Evolutionary conservation across 2,329 filamentous ascomycete genomes (phyloP).

Genomic region (Ophiostoma sp.): DNA sequence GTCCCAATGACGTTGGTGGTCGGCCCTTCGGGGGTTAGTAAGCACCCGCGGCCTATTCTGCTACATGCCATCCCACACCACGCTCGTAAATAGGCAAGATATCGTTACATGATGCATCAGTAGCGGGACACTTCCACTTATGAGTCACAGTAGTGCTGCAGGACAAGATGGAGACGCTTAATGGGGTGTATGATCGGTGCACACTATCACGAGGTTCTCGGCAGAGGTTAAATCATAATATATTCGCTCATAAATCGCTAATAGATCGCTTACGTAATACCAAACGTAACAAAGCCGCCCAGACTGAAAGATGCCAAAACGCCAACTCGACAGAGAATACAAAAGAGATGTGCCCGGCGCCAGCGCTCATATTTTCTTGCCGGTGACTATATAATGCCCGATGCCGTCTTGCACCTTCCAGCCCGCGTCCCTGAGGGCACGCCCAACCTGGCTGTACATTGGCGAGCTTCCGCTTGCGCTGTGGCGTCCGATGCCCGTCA

Average conservation of each 20-base stretch:
- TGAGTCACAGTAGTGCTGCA: background rate
- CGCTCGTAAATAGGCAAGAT: background rate
- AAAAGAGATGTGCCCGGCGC: background rate
- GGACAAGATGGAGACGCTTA: background rate
- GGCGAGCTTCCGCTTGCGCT: slow-evolving; percentile 69
- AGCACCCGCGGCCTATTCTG: background rate
- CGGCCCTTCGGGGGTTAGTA: background rate
- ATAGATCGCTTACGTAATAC: background rate
- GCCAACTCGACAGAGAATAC: too few species aligned
- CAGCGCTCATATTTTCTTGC: slow-evolving; percentile 35
- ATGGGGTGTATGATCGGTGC: background rate
- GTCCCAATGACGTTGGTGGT: slow-evolving; percentile 3
- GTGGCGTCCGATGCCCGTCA: slow-evolving; percentile 77
- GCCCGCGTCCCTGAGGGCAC: slow-evolving; percentile 67
- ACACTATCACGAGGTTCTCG: background rate
- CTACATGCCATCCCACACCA: background rate
- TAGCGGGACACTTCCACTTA: background rate
- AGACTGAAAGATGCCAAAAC: background rate
- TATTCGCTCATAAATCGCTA: background rate
- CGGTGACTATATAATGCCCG: slow-evolving; percentile 65
- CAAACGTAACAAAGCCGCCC: background rate
- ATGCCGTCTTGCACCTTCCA: slow-evolving; percentile 74
- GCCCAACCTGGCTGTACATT: slow-evolving; percentile 73
- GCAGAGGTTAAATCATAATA: background rate
- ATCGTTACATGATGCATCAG: background rate